Conservation (phyloP, 73 alveolate species). For the Blepharisma japonicum region DNA sequence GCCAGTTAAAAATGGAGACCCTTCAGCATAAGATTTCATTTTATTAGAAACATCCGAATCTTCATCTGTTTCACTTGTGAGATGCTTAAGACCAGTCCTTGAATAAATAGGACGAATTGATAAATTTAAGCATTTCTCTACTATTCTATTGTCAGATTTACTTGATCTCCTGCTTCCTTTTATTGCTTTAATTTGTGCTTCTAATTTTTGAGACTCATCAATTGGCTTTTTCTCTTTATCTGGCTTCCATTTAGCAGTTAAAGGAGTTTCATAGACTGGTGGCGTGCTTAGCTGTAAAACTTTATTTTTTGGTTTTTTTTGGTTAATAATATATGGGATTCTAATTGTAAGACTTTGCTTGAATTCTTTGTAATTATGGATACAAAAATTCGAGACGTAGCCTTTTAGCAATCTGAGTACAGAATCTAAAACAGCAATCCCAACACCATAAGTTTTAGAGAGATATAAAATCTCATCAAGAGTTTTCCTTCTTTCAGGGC, state of each 20-base stretch:
- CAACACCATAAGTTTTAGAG: not conserved
- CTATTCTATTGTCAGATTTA: too few relatives aligned
- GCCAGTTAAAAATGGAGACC: too few relatives aligned
- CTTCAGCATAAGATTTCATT: too few relatives aligned
- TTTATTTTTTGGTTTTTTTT: not conserved
- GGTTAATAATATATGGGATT: not conserved
- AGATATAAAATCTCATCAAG: not conserved
- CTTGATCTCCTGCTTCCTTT: too few relatives aligned
- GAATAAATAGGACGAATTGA: too few relatives aligned
- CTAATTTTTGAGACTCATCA: too few relatives aligned
- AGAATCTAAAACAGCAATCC: not conserved
- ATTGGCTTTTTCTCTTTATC: not conserved
- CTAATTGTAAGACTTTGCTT: not conserved
- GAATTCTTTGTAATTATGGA: not conserved
- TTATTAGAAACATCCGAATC: too few relatives aligned
- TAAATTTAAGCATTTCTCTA: too few relatives aligned
- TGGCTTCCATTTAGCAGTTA: constrained; percentile 21
- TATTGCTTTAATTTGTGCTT: too few relatives aligned
- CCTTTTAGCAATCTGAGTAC: not conserved
- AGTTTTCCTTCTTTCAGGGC: not conserved
- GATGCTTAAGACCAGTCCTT: too few relatives aligned
- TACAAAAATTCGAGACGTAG: not conserved
- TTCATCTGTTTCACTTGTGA: too few relatives aligned
- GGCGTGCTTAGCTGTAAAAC: not conserved
- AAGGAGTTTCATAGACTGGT: constrained; percentile 1